Evolutionary conservation across 768 basidiomycete species (phyloP).

Genomic region (Tulasnella sp.): DNA sequence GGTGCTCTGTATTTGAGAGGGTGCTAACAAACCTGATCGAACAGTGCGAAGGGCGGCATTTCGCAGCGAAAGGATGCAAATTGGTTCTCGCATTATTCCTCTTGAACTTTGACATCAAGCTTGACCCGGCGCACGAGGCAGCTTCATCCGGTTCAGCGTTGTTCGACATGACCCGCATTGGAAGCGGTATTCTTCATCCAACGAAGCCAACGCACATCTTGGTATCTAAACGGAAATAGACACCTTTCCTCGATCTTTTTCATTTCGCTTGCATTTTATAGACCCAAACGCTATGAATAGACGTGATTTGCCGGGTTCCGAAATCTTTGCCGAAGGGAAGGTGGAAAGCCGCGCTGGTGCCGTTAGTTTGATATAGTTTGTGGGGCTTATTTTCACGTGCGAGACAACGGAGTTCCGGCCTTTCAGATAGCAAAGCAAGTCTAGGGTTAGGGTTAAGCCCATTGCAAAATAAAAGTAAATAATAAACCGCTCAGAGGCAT

Average conservation of each 20-base stretch:
- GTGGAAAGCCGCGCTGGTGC: not conserved
- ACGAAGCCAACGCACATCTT: not conserved
- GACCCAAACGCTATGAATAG: not conserved
- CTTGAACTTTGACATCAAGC: constrained; percentile 28
- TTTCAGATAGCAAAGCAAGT: not conserved
- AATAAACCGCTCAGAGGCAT: constrained; percentile 33
- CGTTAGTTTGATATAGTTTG: not conserved
- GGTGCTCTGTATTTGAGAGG: not conserved
- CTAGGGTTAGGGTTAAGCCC: constrained; percentile 29
- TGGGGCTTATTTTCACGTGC: not conserved
- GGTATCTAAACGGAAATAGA: not conserved
- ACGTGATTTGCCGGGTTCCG: not conserved
- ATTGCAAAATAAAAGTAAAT: constrained; percentile 13
- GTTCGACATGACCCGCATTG: constrained; percentile 27
- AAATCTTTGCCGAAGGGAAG: too few relatives aligned
- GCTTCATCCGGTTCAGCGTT: not conserved
- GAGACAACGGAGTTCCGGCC: not conserved
- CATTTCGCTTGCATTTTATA: not conserved
- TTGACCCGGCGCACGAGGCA: constrained; percentile 15
- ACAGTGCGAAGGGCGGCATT: constrained; percentile 38
- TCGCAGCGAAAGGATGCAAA: constrained; percentile 34
- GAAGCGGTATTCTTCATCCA: constrained; percentile 15
- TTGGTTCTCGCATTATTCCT: constrained; percentile 26
- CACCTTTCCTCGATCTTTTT: not conserved
- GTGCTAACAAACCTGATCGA: constrained; percentile 4